Percentiles rank a stretch among this genome's conserved stretches.
These are phyloP conservation scores for Claviceps sp. DNA, from an alignment of 2,329 filamentous ascomycete species.

Conservation along the genomic window DNA sequence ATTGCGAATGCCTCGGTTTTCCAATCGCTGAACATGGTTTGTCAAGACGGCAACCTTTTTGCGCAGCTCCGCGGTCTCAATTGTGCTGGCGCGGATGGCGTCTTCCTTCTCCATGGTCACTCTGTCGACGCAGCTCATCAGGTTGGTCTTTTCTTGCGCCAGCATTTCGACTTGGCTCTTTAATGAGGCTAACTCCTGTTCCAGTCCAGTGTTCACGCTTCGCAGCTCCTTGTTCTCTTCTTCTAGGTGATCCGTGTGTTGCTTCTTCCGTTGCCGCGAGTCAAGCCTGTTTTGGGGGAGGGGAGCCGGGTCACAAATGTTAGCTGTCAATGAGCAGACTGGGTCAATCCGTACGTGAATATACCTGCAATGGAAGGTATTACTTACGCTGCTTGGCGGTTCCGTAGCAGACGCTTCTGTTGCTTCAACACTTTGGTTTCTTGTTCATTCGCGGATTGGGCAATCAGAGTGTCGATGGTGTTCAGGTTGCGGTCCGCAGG, in stretches of 20 bases:
- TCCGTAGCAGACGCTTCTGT: slow-evolving; percentile 87
- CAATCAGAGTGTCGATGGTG: slow-evolving; percentile 91
- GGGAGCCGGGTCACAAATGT: background rate
- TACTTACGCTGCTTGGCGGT: slow-evolving; percentile 88
- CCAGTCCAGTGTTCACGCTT: slow-evolving; percentile 60
- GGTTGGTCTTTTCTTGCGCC: slow-evolving; percentile 59
- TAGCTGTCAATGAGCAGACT: background rate
- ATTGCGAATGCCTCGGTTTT: slow-evolving; percentile 36
- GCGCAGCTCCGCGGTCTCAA: slow-evolving; percentile 80
- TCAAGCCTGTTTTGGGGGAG: slow-evolving; percentile 51
- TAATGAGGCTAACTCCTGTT: slow-evolving; percentile 61
- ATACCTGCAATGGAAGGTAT: background rate
- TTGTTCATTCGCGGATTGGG: slow-evolving; percentile 75
- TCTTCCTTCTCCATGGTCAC: slow-evolving; percentile 83
- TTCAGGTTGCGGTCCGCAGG: slow-evolving; percentile 82
- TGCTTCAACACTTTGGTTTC: slow-evolving; percentile 98
- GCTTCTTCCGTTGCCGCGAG: slow-evolving; percentile 94
- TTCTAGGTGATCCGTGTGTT: slow-evolving; percentile 91
- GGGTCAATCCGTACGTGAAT: background rate
- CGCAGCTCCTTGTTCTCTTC: slow-evolving; percentile 92
- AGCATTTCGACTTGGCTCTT: slow-evolving; percentile 58
- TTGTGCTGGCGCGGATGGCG: slow-evolving; percentile 73
- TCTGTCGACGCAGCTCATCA: slow-evolving; percentile 61
- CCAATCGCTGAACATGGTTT: slow-evolving; percentile 57
- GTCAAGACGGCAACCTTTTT: slow-evolving; percentile 82